These are phyloP conservation scores for Pichia manshurica DNA, from an alignment of 805 yeast genomes.

Conservation along the genomic window DNA sequence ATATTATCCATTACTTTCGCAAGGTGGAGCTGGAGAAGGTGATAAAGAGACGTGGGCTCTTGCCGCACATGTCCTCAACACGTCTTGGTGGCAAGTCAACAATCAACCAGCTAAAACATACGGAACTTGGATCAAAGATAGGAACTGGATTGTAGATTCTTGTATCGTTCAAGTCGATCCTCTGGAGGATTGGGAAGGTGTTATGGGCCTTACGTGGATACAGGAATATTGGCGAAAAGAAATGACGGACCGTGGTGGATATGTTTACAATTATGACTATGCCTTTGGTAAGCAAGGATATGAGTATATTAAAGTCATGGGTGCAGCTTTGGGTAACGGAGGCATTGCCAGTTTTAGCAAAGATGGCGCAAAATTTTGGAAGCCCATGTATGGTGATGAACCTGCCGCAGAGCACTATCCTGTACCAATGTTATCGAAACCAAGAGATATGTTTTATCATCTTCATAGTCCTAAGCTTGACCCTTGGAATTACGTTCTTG, in stretches of 20 bases:
- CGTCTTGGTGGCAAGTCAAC: constrained; percentile 45
- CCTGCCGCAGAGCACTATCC: constrained; percentile 10
- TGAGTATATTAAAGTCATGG: constrained; percentile 10
- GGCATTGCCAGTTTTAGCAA: constrained; percentile 6
- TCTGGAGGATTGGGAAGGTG: constrained; percentile 20
- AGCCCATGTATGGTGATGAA: constrained; percentile 3
- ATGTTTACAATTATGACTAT: constrained; percentile 19
- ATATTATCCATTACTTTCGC: constrained; percentile 54
- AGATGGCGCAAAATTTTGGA: constrained; percentile 8
- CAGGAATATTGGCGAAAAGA: constrained; percentile 13
- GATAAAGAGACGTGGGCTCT: constrained; percentile 72
- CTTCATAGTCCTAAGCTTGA: constrained; percentile 47
- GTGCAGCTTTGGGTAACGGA: constrained; percentile 10
- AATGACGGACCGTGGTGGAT: constrained; percentile 13
- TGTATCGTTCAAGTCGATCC: constrained; percentile 28
- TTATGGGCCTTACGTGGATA: constrained; percentile 11
- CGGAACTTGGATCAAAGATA: constrained; percentile 17
- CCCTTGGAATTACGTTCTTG: constrained; percentile 35
- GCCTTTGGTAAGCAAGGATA: constrained; percentile 16
- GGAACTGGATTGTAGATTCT: constrained; percentile 19
- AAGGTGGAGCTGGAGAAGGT: constrained; percentile 66
- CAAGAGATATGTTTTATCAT: constrained; percentile 33
- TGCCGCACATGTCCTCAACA: constrained; percentile 46
- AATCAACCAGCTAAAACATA: constrained; percentile 25
- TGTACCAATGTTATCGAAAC: constrained; percentile 15